Evolutionary conservation across 2,329 filamentous ascomycete genomes (phyloP).

Genomic region (Onygenales sp.): DNA sequence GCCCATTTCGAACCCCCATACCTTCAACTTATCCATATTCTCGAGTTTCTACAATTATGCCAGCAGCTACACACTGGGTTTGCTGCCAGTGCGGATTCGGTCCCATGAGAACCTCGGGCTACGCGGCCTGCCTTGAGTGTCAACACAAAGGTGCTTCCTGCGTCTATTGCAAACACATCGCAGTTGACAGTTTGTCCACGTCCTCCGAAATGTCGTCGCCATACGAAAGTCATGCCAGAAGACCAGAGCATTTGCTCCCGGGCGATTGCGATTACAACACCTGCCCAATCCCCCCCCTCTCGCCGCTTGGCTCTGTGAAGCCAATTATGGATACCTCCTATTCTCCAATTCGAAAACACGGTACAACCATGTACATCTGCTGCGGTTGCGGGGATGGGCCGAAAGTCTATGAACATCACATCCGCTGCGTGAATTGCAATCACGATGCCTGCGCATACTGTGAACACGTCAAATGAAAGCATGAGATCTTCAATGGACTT

Average conservation of each 20-base stretch:
- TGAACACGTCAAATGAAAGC: constrained; percentile 18
- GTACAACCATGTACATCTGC: constrained; percentile 27
- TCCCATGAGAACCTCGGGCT: constrained; percentile 18
- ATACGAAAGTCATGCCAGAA: background rate
- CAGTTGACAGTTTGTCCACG: constrained; percentile 7
- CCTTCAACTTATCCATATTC: background rate
- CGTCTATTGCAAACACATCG: constrained; percentile 8
- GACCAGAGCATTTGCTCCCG: background rate
- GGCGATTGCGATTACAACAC: background rate
- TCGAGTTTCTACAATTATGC: constrained; percentile 6
- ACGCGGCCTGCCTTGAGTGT: constrained; percentile 21
- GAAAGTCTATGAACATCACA: constrained; percentile 26
- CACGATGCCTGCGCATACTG: constrained; percentile 24
- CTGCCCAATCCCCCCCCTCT: background rate
- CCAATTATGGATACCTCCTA: background rate
- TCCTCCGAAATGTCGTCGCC: constrained; percentile 5
- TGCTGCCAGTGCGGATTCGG: constrained; percentile 26
- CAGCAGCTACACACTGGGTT: constrained; percentile 21
- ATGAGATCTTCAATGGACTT: background rate
- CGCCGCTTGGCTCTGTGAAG: background rate
- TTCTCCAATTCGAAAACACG: constrained; percentile 4
- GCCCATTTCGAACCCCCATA: background rate
- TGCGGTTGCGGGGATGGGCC: constrained; percentile 31
- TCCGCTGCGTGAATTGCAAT: constrained; percentile 23
- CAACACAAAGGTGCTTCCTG: constrained; percentile 8